Percentiles rank a stretch among this genome's conserved stretches.
Evolutionary conservation across 2,329 filamentous ascomycete genomes (phyloP).

Genomic region (Beauveria rudraprayagi): DNA sequence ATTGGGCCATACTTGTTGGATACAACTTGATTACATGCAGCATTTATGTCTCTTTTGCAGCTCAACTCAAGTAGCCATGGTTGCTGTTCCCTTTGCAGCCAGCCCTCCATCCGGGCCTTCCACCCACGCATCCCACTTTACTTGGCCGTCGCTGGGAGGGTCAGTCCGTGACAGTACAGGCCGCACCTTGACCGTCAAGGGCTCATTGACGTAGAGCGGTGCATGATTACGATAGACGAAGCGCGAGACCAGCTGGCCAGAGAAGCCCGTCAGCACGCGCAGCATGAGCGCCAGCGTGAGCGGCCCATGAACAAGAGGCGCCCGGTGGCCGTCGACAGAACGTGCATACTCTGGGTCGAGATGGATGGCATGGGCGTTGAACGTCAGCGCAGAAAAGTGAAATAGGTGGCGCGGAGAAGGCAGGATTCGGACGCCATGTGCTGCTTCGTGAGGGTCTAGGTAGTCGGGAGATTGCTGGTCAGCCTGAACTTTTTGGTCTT

Average conservation of each 20-base stretch:
- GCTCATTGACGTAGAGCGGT: slow-evolving; percentile 69
- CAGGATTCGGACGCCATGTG: slow-evolving; percentile 43
- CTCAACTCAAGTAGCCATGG: slow-evolving; percentile 13
- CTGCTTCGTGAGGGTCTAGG: slow-evolving; percentile 27
- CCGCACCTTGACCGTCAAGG: slow-evolving; percentile 61
- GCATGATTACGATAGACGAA: slow-evolving; percentile 76
- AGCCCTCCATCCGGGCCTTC: slow-evolving; percentile 53
- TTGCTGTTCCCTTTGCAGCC: slow-evolving; percentile 51
- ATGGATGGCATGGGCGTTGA: slow-evolving; percentile 90
- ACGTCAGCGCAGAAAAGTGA: slow-evolving; percentile 82
- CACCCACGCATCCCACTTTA: slow-evolving; percentile 55
- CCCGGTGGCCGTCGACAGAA: slow-evolving; percentile 63
- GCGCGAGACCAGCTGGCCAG: slow-evolving; percentile 32
- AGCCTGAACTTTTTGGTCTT: background rate
- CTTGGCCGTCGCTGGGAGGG: slow-evolving; percentile 23
- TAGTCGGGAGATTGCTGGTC: background rate
- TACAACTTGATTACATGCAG: background rate
- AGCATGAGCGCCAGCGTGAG: slow-evolving; percentile 72
- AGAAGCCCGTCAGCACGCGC: slow-evolving; percentile 41
- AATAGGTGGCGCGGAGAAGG: slow-evolving; percentile 71
- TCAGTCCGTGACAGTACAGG: slow-evolving; percentile 21
- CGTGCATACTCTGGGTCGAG: slow-evolving; percentile 65
- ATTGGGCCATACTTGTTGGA: background rate
- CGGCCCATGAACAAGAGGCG: slow-evolving; percentile 80
- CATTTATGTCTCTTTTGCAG: background rate